These are phyloP conservation scores for Didymella keratinophila DNA, from an alignment of 2,329 filamentous ascomycete genomes.

Conservation along the genomic window DNA sequence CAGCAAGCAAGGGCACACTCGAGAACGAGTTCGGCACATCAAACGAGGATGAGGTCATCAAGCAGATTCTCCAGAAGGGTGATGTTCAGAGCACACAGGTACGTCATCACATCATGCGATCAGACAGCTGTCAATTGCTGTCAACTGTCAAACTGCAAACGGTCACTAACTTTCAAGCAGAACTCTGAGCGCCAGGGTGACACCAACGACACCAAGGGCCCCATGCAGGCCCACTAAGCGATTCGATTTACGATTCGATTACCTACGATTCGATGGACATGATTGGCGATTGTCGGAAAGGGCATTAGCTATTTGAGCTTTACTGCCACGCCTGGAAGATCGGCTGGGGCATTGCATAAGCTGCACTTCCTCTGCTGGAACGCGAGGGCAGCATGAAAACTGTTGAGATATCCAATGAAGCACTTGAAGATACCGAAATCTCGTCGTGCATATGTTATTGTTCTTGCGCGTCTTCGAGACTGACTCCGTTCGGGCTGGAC, in stretches of 20 bases:
- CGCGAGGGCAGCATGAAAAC: conserved; percentile 26
- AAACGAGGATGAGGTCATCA: conserved; percentile 80
- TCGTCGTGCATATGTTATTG: neutral
- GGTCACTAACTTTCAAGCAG: conserved; percentile 34
- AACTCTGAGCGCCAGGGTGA: conserved; percentile 53
- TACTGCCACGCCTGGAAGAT: conserved; percentile 22
- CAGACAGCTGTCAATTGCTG: neutral
- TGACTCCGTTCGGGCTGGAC: neutral
- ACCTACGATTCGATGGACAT: conserved; percentile 30
- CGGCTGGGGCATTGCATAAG: conserved; percentile 24
- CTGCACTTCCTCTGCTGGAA: conserved; percentile 30
- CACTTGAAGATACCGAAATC: conserved; percentile 8
- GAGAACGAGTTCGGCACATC: conserved; percentile 88
- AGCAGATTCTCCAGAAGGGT: conserved; percentile 81
- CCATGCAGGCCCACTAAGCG: conserved; percentile 42
- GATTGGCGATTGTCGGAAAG: conserved; percentile 24
- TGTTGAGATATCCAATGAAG: conserved; percentile 29
- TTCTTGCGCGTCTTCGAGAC: neutral
- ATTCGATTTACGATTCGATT: conserved; percentile 14
- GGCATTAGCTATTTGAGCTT: conserved; percentile 12
- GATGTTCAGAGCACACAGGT: conserved; percentile 40
- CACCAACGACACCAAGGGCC: conserved; percentile 54
- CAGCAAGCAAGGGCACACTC: conserved; percentile 75
- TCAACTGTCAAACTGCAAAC: neutral
- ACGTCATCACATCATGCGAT: conserved; percentile 6